A percentile compares a stretch with the other conserved stretches of the same genome.
These are phyloP conservation scores for Aspergillus transmontanensis DNA, from an alignment of 2,329 filamentous ascomycete species.

Conservation along the genomic window DNA sequence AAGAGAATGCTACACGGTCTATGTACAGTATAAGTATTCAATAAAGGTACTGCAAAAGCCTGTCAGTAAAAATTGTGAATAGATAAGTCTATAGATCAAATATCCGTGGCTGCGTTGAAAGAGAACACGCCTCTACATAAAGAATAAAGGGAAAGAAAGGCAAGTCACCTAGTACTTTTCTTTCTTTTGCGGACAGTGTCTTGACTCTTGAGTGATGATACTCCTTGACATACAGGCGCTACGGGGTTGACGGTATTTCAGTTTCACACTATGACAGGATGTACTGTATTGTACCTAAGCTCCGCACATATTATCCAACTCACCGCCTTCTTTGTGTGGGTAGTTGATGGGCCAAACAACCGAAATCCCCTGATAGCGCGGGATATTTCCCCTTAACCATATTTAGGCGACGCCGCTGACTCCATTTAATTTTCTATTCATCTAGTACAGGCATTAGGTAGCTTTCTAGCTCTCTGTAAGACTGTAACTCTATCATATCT, in stretches of 20 bases:
- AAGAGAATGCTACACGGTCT: not conserved
- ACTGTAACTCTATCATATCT: not conserved
- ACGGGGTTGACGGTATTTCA: not conserved
- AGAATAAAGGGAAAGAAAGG: not conserved
- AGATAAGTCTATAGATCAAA: not conserved
- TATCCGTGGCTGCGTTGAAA: not conserved
- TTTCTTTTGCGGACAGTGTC: not conserved
- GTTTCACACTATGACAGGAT: not conserved
- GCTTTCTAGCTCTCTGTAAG: not conserved
- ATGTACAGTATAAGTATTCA: not conserved
- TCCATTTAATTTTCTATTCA: not conserved
- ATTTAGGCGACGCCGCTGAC: not conserved
- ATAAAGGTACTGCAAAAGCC: too few species aligned
- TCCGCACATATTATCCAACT: not conserved
- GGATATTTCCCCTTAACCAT: not conserved
- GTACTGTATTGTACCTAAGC: not conserved
- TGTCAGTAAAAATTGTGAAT: not conserved
- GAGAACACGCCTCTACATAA: not conserved
- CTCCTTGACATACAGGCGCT: too few species aligned
- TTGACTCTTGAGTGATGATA: not conserved
- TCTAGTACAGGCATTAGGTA: not conserved
- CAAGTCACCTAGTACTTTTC: not conserved
- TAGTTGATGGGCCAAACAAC: not conserved
- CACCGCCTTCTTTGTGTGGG: slow-evolving; percentile 10
- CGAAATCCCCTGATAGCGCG: not conserved